Conservation (phyloP, 768 basidiomycete genomes). For the Dentipellis sp. region DNA sequence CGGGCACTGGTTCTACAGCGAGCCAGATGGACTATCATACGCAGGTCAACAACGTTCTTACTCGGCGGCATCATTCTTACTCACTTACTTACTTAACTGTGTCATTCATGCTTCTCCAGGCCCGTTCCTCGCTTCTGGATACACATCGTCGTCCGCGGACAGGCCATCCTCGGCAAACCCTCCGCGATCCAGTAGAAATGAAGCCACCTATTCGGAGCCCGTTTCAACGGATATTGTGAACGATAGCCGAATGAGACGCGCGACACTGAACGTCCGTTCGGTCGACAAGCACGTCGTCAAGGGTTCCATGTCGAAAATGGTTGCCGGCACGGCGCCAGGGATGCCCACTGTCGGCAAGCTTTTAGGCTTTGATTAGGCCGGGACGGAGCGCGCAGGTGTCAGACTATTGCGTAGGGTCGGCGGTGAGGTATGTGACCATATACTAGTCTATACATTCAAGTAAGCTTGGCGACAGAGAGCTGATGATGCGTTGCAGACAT, state of each 20-base stretch:
- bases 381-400: too few relatives aligned
- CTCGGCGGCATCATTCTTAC: too few relatives aligned
- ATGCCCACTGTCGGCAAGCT: neutral
- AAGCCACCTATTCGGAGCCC: neutral
- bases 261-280: neutral
- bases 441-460: too few relatives aligned
- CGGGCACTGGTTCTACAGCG: constrained; percentile 58
- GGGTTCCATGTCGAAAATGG: neutral
- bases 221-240: neutral
- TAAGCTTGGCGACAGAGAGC: too few relatives aligned
- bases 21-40: neutral
- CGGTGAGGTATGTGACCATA: too few relatives aligned
- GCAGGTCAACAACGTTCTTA: neutral
- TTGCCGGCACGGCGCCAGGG: neutral
- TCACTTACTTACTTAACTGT: too few relatives aligned
- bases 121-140: too few relatives aligned
- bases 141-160: neutral
- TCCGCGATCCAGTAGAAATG: neutral
- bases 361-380: neutral
- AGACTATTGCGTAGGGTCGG: too few relatives aligned
- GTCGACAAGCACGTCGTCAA: neutral
- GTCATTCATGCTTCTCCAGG: too few relatives aligned
- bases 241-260: neutral
- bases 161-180: neutral
- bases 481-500: too few relatives aligned